Evolutionary conservation across 1,284 basidiomycete genomes (phyloP).

Genomic region (Microbotryomycetes sp.): DNA sequence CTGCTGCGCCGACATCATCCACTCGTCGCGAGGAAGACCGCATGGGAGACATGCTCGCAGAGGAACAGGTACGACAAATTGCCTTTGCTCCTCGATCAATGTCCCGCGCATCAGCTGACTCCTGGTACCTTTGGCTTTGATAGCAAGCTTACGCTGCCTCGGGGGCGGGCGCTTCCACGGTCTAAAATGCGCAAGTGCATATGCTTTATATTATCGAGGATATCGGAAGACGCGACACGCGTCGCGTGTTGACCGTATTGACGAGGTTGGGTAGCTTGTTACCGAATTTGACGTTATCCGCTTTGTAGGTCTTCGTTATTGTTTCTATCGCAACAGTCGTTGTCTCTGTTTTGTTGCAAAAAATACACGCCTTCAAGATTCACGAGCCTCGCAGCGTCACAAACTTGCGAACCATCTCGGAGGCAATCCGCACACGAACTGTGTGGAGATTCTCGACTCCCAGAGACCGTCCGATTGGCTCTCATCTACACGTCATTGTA

Average conservation of each 20-base stretch:
- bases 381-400: too few relatives aligned
- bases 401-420: too few relatives aligned
- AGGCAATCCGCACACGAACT: too few relatives aligned
- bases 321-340: not conserved
- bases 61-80: slow-evolving; percentile 1
- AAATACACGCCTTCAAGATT: too few relatives aligned
- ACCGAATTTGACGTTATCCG: not conserved
- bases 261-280: not conserved
- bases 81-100: too few relatives aligned
- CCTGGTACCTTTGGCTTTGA: not conserved
- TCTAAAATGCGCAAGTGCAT: not conserved
- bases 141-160: not conserved
- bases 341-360: not conserved
- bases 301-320: not conserved
- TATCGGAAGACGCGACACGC: too few relatives aligned
- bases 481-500: too few relatives aligned
- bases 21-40: slow-evolving; percentile 16
- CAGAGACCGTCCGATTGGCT: too few relatives aligned
- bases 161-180: not conserved
- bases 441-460: too few relatives aligned
- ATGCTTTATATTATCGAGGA: too few relatives aligned
- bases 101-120: not conserved
- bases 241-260: not conserved
- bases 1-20: slow-evolving; percentile 34
- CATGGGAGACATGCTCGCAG: not conserved